Evolutionary conservation across 2,329 filamentous ascomycete genomes (phyloP).

Genomic region (Aspergillus clavatus): DNA sequence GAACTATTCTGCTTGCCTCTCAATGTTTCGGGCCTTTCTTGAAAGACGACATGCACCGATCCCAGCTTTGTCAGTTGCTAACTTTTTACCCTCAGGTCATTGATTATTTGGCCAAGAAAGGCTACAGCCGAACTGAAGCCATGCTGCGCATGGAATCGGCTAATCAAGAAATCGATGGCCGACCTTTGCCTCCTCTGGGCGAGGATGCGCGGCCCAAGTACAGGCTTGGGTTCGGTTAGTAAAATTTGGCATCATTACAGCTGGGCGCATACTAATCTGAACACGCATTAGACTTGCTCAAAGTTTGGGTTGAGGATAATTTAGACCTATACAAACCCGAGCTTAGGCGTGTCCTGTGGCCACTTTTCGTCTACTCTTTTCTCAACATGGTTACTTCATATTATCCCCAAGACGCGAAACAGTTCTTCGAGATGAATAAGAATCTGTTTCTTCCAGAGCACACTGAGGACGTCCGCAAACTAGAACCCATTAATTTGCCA

Average conservation of each 20-base stretch:
- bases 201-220: slow-evolving; percentile 78
- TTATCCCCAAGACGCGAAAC: slow-evolving; percentile 66
- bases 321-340: slow-evolving; percentile 96
- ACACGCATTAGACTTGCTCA: slow-evolving; percentile 54
- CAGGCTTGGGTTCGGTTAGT: slow-evolving; percentile 60
- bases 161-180: slow-evolving; percentile 73
- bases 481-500: slow-evolving; percentile 70
- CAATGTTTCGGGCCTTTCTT: slow-evolving; percentile 54
- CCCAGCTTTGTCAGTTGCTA: slow-evolving; percentile 6
- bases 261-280: neutral
- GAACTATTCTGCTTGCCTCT: no score
- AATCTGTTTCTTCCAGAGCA: slow-evolving; percentile 71
- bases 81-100: slow-evolving; percentile 57
- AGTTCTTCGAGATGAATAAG: slow-evolving; percentile 67
- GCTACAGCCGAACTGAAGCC: slow-evolving; percentile 87
- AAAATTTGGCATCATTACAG: neutral
- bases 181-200: slow-evolving; percentile 61
- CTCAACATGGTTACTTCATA: slow-evolving; percentile 70
- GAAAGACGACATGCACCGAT: neutral
- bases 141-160: slow-evolving; percentile 88
- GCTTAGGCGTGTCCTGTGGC: slow-evolving; percentile 82
- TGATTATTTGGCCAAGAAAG: slow-evolving; percentile 92
- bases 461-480: slow-evolving; percentile 68
- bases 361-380: slow-evolving; percentile 89
- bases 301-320: slow-evolving; percentile 82